phyloP scores from a whole-genome alignment of 2,329 filamentous ascomycete genomes.

The Zymoseptoria pseudotritici region DNA sequence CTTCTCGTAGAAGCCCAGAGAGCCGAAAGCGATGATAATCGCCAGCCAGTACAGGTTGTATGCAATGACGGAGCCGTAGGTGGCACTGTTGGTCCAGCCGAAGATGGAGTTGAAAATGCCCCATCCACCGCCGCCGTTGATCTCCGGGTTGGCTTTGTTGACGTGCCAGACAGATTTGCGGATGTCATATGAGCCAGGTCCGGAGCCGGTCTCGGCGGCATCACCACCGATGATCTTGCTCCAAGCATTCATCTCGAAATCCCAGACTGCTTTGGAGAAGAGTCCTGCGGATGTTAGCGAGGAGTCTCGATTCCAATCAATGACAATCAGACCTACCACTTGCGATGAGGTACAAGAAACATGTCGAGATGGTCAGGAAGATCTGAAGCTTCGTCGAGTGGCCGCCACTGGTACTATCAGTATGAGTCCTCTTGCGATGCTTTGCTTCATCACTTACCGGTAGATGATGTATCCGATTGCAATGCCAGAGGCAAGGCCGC shows the following conservation, averaged over 20 bases:
- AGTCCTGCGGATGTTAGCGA: conserved; percentile 36
- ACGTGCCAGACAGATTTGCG: conserved; percentile 73
- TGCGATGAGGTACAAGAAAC: conserved; percentile 75
- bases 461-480: conserved; percentile 69
- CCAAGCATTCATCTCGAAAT: conserved; percentile 63
- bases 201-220: conserved; percentile 54
- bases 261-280: conserved; percentile 71
- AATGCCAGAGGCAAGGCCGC: conserved; percentile 60
- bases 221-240: conserved; percentile 57
- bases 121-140: conserved; percentile 72
- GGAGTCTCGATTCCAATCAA: background rate
- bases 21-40: conserved; percentile 57
- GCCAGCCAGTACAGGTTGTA: conserved; percentile 83
- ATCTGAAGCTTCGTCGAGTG: conserved; percentile 60
- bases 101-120: conserved; percentile 80
- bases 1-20: conserved; percentile 60
- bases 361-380: conserved; percentile 76
- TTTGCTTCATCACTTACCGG: conserved; percentile 47
- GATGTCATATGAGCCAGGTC: conserved; percentile 74
- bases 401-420: conserved; percentile 44
- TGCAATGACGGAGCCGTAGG: conserved; percentile 76
- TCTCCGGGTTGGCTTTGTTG: conserved; percentile 70
- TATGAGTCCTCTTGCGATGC: background rate
- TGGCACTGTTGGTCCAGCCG: conserved; percentile 83
- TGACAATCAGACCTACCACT: conserved; percentile 45